phyloP scores from a whole-genome alignment of 441 rosid species.

The Gossypium schwendimanii region DNA sequence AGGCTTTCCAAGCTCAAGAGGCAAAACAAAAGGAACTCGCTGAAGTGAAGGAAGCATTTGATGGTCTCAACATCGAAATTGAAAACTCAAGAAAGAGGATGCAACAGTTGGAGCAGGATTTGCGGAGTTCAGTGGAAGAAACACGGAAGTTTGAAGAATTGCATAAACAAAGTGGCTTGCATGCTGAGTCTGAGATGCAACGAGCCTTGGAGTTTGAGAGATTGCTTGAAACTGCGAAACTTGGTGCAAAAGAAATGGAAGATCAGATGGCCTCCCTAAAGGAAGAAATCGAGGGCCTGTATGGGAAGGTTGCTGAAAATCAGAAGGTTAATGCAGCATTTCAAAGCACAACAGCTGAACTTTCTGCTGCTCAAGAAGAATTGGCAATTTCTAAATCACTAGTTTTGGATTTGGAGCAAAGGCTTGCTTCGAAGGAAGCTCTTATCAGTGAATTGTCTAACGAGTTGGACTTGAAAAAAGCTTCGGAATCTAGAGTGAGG shows the following conservation, averaged over 20 bases:
- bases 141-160: conserved; percentile 73
- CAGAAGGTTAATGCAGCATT: conserved; percentile 68
- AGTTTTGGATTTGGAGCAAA: conserved; percentile 49
- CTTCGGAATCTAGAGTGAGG: conserved; percentile 60
- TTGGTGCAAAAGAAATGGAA: conserved; percentile 50
- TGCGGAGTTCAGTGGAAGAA: conserved; percentile 48
- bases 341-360: conserved; percentile 47
- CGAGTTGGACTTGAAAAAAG: conserved; percentile 56
- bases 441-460: conserved; percentile 44
- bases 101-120: conserved; percentile 59
- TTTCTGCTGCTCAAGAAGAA: conserved; percentile 64
- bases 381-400: conserved; percentile 53
- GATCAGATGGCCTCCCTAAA: conserved; percentile 43
- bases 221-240: conserved; percentile 59
- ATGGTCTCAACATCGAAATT: conserved; percentile 54
- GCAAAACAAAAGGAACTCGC: conserved; percentile 63
- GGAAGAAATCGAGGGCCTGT: conserved; percentile 64
- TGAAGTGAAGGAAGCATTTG: conserved; percentile 72
- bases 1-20: conserved; percentile 61
- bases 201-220: conserved; percentile 69
- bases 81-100: conserved; percentile 59
- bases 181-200: conserved; percentile 69
- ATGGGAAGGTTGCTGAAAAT: conserved; percentile 58
- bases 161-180: conserved; percentile 68
- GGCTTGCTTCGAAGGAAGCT: conserved; percentile 58